Percentiles rank a stretch among this genome's conserved stretches.
Conservation (phyloP, 169 alveolate species). For the Ichthyophthirius multifiliis region DNA sequence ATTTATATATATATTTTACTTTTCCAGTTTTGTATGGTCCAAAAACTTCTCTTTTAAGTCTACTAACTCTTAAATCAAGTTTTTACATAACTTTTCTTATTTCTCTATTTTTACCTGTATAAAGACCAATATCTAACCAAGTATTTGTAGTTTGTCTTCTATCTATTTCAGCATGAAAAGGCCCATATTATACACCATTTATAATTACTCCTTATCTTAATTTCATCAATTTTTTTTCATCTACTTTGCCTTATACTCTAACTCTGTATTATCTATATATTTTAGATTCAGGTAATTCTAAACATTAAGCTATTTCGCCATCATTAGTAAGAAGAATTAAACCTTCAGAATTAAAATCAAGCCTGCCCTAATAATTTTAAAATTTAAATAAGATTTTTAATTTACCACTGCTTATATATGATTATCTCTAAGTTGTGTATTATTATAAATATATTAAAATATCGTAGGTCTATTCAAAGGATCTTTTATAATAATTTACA, state of each 20-base stretch:
- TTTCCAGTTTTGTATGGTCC: conserved; percentile 26
- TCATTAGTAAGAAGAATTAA: conserved; percentile 26
- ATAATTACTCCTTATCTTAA: conserved; percentile 29
- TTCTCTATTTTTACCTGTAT: conserved; percentile 40
- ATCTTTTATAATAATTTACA: neutral
- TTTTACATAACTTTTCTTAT: conserved; percentile 41
- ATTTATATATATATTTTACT: neutral
- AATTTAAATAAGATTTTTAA: neutral
- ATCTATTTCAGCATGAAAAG: conserved; percentile 24
- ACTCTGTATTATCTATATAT: conserved; percentile 26
- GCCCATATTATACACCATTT: conserved; percentile 40
- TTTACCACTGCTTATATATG: conserved; percentile 31
- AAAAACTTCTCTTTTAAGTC: conserved; percentile 18
- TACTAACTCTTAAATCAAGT: conserved; percentile 28
- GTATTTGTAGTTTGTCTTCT: conserved; percentile 25
- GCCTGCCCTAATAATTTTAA: conserved; percentile 8
- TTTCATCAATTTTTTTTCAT: conserved; percentile 12
- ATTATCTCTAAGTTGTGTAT: conserved; percentile 12
- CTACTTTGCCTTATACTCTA: conserved; percentile 31
- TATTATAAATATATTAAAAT: conserved; percentile 6
- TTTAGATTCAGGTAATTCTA: conserved; percentile 30
- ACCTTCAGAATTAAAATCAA: conserved; percentile 41
- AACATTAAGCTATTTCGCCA: conserved; percentile 23
- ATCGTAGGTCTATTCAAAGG: conserved; percentile 36
- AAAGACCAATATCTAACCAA: conserved; percentile 31